phyloP scores from a whole-genome alignment of 805 yeast species.

The Candida orba region DNA sequence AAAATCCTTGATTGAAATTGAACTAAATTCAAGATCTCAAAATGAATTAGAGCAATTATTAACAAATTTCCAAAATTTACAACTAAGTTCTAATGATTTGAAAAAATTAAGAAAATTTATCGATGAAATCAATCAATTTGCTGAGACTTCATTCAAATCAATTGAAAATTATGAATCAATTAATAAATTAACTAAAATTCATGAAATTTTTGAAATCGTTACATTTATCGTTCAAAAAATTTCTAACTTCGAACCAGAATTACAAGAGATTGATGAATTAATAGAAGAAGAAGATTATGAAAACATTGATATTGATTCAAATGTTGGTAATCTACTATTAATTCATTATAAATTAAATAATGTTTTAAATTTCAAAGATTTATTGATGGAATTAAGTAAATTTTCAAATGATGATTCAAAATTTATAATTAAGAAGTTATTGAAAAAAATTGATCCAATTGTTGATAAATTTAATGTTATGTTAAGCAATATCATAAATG shows the following conservation, averaged over 20 bases:
- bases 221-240: conserved; percentile 59
- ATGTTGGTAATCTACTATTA: conserved; percentile 48
- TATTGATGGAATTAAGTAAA: conserved; percentile 49
- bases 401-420: conserved; percentile 56
- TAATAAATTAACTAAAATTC: conserved; percentile 55
- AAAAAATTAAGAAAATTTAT: conserved; percentile 40
- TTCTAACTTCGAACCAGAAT: conserved; percentile 42
- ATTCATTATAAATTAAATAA: conserved; percentile 67
- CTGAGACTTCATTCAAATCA: conserved; percentile 49
- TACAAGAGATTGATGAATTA: conserved; percentile 43
- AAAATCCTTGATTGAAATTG: conserved; percentile 62
- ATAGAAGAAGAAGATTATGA: conserved; percentile 42
- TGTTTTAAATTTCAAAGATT: conserved; percentile 74
- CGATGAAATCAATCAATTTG: conserved; percentile 38
- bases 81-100: conserved; percentile 38
- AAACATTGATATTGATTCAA: conserved; percentile 30
- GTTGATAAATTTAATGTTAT: conserved; percentile 57
- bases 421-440: conserved; percentile 54
- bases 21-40: conserved; percentile 28
- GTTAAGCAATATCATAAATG: conserved; percentile 56
- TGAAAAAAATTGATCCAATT: conserved; percentile 34
- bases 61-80: conserved; percentile 32
- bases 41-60: conserved; percentile 53
- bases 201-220: conserved; percentile 67
- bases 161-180: conserved; percentile 65